phyloP scores from a whole-genome alignment of 495 filamentous ascomycete genomes.

The Daldinia vernicosa region DNA sequence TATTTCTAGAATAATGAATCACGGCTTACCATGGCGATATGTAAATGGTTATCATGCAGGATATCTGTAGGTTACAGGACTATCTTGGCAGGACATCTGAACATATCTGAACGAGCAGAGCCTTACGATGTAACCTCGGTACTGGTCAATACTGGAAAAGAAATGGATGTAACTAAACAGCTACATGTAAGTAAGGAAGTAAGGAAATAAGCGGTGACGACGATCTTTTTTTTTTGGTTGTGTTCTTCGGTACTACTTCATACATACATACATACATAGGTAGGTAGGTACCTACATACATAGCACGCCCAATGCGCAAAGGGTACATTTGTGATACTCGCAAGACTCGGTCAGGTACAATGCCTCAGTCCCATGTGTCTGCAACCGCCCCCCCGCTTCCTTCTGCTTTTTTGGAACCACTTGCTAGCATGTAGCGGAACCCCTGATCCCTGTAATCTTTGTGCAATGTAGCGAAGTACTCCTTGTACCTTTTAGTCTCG shows the following conservation, averaged over 20 bases:
- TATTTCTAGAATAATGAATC: conserved; percentile 14
- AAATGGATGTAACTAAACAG: not conserved
- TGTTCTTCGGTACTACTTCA: conserved; percentile 9
- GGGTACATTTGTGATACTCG: conserved; percentile 23
- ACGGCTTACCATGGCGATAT: not conserved
- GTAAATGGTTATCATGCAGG: not conserved
- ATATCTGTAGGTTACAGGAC: too few species aligned
- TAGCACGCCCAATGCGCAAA: conserved; percentile 15
- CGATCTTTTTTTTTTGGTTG: conserved; percentile 23
- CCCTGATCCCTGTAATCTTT: conserved; percentile 28
- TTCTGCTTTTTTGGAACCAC: conserved; percentile 40
- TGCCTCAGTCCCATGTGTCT: conserved; percentile 35
- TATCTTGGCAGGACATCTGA: not conserved
- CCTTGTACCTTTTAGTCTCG: conserved; percentile 11
- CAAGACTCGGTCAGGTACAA: conserved; percentile 31
- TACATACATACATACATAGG: not conserved
- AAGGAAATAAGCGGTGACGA: conserved; percentile 32
- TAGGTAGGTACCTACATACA: not conserved
- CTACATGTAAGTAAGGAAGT: conserved; percentile 1
- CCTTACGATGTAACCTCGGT: not conserved
- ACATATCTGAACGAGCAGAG: not conserved
- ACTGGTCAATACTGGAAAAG: not conserved
- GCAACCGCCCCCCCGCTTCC: conserved; percentile 35
- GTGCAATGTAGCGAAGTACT: not conserved
- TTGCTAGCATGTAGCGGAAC: conserved; percentile 13